These are phyloP conservation scores for Beverwykella pulmonaria DNA, from an alignment of 495 filamentous ascomycete genomes.

Conservation along the genomic window DNA sequence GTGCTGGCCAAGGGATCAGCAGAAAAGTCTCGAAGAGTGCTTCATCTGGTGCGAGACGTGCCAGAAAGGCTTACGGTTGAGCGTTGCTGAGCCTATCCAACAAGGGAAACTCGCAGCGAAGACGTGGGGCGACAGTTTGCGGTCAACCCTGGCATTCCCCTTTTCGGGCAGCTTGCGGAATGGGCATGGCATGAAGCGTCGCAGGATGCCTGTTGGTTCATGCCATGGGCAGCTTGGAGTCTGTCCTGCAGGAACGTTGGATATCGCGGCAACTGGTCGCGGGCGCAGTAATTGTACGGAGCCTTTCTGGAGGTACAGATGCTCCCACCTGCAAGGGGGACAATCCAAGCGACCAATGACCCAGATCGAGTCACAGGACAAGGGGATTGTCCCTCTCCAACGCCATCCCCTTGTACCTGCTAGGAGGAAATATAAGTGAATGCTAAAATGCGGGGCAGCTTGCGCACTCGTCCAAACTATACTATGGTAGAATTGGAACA, in stretches of 20 bases:
- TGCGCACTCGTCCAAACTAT: background rate
- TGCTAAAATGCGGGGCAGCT: slow-evolving; percentile 22
- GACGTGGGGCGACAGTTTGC: background rate
- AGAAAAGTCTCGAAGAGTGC: slow-evolving; percentile 25
- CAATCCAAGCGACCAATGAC: no score
- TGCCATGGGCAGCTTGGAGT: background rate
- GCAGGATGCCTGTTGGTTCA: background rate
- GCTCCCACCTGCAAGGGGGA: no score
- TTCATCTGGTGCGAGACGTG: background rate
- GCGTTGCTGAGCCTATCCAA: background rate
- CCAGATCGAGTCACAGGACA: no score
- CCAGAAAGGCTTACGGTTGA: background rate
- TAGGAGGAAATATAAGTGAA: no score
- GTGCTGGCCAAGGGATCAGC: slow-evolving; percentile 23
- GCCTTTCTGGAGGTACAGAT: no score
- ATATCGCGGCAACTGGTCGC: background rate
- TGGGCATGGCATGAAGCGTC: background rate
- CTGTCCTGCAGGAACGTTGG: background rate
- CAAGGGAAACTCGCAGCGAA: background rate
- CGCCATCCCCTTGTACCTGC: no score
- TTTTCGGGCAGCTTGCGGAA: background rate
- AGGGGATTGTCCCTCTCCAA: no score
- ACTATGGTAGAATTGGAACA: no score
- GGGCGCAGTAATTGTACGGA: no score
- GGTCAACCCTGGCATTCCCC: background rate